Base-by-base conservation (phyloP, 225 moss, liverwort and hornwort species). In the Climacium dendroides region DNA sequence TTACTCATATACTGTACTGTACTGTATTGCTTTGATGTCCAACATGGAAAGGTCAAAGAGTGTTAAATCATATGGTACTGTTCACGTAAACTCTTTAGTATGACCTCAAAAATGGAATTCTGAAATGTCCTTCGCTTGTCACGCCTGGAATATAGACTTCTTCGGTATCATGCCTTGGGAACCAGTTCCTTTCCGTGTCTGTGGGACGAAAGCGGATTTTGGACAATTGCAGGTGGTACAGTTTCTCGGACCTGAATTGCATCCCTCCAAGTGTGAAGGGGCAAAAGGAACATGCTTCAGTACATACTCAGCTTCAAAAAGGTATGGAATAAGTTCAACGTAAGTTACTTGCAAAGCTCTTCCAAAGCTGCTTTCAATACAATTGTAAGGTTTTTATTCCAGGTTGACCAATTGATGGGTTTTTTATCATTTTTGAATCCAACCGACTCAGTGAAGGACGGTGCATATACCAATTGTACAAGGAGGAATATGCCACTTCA, bases 251-350 rank as follows among this genome's bases (percentile, higher is more conserved):
- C 57, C 78, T 79, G 67, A 57, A 19, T 50, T 37, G n/a, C 80
- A 30, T 64, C 12, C 35, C 83, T 82, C 58, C 76, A 66, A 75
- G 57, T 66, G 35, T 76, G 55, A 66, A 81, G 57, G 64, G 55
- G 82, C 87, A 87, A 45, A 60, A 70, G 70, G 88, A n/a, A 81
- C 77, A 90, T 85, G 30, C 88, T 74, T 83, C n/a, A 76, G 83
- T 57, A 87, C 76, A 87, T 87, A 13, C 88, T 77, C 59, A 12
- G 17, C 63, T 69, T 85, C 65, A 30, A 58, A 58, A 57, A 41
- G 84, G 35, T 48, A 34, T 17, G 50, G 79, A 83, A 79, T 41
- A 50, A 65, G 25, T 85, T 61, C 32, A 25, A 55, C 13, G 19
- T 11, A 67, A 67, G 66, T 1, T 13, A 65, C 54, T 67, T 48